Base-by-base conservation (phyloP, 768 basidiomycete species). In the Leccinum subgranulosum region DNA sequence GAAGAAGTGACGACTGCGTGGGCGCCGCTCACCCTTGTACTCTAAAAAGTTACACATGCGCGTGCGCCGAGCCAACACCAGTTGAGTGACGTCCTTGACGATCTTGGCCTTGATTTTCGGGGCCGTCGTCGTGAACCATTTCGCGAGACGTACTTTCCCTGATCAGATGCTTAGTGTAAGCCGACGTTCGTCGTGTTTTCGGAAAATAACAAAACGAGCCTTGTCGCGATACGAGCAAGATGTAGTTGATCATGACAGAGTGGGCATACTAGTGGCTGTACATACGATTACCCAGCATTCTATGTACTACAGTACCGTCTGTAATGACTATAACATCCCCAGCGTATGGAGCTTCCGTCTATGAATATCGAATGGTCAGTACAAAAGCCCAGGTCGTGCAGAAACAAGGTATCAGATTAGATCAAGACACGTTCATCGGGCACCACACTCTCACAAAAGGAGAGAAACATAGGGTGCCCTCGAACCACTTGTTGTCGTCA, bases 11-110 rank as follows among this genome's bases (percentile, higher is more conserved):
- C 14, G 23, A 12, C 9, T 15, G 29, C 29, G 5, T 11, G 33
- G 27, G 51, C 2, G 34, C 11, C 1, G 58, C 83, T 63, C 58
- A 88, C 95, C 95, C 77, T 95, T 97, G 79, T 97, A 97, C 71
- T 98, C 96, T 41, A 98, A 74, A 67, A 98, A 89, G 74, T 98
- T 98, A 70, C 94, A 97, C 92, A 94, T 95, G 55, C 89, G 81
- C 51, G 90, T 91, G 57, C 90, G 81, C 51, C 96, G 82, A 52
- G 87, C 90, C 47, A 96, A 79, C 29, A 98, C 94, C 34, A 97
- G 82, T 73, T 94, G 92, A 1, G 94, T 95, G 29, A 98, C 90
- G 69, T 98, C 96, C 75, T 93, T 94, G 61, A 97, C 87, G 68
- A 96, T 94, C 82, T 94, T 96, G 54, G 82, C 81, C 73, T 93